Percentiles rank a stretch among this genome's conserved stretches.
phyloP scores from a whole-genome alignment of 192 early-diverging fungal species.

The Paraglomus occultum region DNA sequence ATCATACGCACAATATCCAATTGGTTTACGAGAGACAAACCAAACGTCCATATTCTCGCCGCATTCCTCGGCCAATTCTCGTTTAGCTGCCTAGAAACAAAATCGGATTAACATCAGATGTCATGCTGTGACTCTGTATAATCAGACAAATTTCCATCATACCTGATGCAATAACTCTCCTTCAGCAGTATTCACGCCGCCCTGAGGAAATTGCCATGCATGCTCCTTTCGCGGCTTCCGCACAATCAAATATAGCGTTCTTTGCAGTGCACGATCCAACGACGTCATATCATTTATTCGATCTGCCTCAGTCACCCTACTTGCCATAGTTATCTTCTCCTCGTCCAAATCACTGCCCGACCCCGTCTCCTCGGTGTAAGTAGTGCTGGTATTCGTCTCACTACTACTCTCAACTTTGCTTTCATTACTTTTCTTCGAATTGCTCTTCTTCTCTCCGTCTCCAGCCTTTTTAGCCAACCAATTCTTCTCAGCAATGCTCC shows the following conservation, averaged over 20 bases:
- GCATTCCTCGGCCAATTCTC: constrained; percentile 67
- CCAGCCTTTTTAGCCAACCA: constrained; percentile 56
- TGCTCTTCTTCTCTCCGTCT: constrained; percentile 11
- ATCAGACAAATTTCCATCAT: constrained; percentile 25
- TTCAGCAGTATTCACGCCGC: constrained; percentile 45
- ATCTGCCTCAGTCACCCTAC: constrained; percentile 64
- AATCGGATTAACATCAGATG: background rate
- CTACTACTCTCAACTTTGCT: constrained; percentile 54
- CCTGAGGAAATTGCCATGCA: constrained; percentile 75
- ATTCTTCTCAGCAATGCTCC: constrained; percentile 62
- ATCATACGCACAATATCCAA: constrained; percentile 63
- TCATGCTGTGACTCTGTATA: background rate
- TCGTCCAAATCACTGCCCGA: constrained; percentile 33
- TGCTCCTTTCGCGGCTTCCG: constrained; percentile 56
- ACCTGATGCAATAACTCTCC: constrained; percentile 73
- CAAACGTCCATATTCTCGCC: constrained; percentile 78
- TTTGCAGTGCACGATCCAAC: constrained; percentile 73
- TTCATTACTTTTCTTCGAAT: constrained; percentile 50
- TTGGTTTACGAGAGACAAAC: constrained; percentile 82
- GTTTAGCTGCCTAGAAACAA: constrained; percentile 63
- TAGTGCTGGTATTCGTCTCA: constrained; percentile 23
- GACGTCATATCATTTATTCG: constrained; percentile 59
- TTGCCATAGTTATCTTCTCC: constrained; percentile 54
- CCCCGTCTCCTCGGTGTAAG: background rate
- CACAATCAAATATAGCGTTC: constrained; percentile 81